These are phyloP conservation scores for Aspergillus sclerotiicarbonarius DNA, from an alignment of 495 filamentous ascomycete species.

Conservation along the genomic window DNA sequence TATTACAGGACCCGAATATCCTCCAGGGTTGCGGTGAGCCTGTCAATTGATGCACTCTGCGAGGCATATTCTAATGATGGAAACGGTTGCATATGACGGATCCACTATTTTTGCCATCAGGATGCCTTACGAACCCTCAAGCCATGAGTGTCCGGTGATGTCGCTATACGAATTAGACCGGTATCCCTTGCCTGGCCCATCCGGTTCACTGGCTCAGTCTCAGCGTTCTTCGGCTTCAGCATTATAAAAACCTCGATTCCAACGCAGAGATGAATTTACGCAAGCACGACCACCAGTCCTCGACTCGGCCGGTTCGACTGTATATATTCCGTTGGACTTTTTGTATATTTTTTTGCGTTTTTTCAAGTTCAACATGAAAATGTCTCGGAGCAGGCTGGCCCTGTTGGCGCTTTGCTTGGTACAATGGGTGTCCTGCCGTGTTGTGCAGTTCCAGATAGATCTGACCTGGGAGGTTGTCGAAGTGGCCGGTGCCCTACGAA, in stretches of 20 bases:
- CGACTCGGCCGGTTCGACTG: background rate
- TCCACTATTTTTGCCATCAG: background rate
- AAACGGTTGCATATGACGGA: background rate
- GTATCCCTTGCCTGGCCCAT: background rate
- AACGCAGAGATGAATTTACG: no score
- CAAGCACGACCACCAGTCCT: background rate
- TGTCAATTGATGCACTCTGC: background rate
- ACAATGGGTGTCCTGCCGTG: constrained; percentile 13
- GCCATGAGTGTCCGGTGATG: background rate
- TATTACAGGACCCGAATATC: no score
- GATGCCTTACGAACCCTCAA: background rate
- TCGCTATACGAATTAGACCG: background rate
- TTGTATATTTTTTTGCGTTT: background rate
- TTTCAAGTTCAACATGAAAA: constrained; percentile 2
- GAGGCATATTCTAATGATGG: background rate
- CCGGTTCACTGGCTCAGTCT: no score
- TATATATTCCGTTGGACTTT: background rate
- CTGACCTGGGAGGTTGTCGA: constrained; percentile 32
- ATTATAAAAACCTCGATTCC: no score
- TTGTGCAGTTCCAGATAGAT: constrained; percentile 31
- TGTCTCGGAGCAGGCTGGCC: constrained; percentile 3
- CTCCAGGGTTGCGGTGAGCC: no score
- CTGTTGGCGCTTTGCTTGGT: constrained; percentile 9
- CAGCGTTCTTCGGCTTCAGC: no score
- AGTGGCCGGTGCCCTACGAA: constrained; percentile 33